These are phyloP conservation scores for Aureobasidium melanogenum DNA, from an alignment of 2,329 filamentous ascomycete genomes.

Conservation along the genomic window DNA sequence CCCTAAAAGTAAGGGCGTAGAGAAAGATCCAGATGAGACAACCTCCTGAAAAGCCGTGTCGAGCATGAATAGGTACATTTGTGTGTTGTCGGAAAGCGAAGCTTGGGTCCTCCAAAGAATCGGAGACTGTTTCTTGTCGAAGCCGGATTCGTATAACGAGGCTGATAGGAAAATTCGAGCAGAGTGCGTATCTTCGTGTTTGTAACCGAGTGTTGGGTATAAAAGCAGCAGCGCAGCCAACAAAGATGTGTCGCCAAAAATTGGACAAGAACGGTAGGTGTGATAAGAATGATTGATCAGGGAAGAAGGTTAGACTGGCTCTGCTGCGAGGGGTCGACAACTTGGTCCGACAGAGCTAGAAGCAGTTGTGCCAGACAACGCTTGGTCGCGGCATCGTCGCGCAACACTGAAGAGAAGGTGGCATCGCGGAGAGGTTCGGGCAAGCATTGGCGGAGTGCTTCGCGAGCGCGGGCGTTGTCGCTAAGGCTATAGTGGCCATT, in stretches of 20 bases:
- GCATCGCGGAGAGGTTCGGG: constrained; percentile 97
- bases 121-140: background rate
- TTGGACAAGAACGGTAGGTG: constrained; percentile 6
- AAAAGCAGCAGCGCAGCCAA: background rate
- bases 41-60: background rate
- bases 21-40: background rate
- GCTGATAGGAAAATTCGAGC: background rate
- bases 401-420: constrained; percentile 91
- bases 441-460: constrained; percentile 89
- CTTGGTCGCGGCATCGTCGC: constrained; percentile 95
- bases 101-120: background rate
- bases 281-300: background rate
- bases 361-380: constrained; percentile 93
- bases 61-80: background rate
- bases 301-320: constrained; percentile 9
- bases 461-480: constrained; percentile 90
- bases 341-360: constrained; percentile 79
- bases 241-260: constrained; percentile 3
- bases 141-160: background rate
- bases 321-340: constrained; percentile 16
- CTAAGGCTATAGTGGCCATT: constrained; percentile 55
- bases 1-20: background rate
- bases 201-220: background rate
- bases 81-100: background rate
- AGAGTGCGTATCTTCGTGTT: background rate